Conservation (phyloP, 1,139 yeast genomes). For the Nakaseomyces uthaithaninus region DNA sequence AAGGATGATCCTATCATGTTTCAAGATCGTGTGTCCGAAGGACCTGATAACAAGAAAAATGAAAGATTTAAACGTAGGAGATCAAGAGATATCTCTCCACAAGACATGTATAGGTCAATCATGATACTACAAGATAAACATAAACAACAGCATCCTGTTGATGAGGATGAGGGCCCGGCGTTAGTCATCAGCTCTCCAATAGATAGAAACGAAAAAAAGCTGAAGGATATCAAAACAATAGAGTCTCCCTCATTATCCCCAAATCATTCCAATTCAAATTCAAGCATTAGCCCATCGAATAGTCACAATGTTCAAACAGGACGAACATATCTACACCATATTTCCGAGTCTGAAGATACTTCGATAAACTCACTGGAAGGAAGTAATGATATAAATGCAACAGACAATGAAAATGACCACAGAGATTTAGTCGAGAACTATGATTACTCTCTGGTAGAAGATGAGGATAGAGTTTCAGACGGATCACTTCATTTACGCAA, state of each 20-base stretch:
- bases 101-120: slow-evolving; percentile 77
- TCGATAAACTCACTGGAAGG: background rate
- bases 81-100: slow-evolving; percentile 57
- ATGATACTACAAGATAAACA: slow-evolving; percentile 60
- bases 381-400: slow-evolving; percentile 1
- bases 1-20: background rate
- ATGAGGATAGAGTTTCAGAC: background rate
- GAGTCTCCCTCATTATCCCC: background rate
- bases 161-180: slow-evolving; percentile 68
- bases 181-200: slow-evolving; percentile 67
- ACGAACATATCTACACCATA: too few species aligned
- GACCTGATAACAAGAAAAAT: background rate
- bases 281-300: background rate
- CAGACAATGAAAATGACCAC: background rate
- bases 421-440: background rate
- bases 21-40: background rate
- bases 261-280: background rate
- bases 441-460: background rate
- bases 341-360: background rate
- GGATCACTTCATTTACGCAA: background rate
- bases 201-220: background rate
- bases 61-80: slow-evolving; percentile 31
- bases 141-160: slow-evolving; percentile 21
- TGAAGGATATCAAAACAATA: background rate
- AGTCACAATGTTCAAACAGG: background rate